Evolutionary conservation across 1,139 yeast genomes (phyloP), one percentile per base, ranked within the genome.

Genomic region (Candida tropicalis): DNA sequence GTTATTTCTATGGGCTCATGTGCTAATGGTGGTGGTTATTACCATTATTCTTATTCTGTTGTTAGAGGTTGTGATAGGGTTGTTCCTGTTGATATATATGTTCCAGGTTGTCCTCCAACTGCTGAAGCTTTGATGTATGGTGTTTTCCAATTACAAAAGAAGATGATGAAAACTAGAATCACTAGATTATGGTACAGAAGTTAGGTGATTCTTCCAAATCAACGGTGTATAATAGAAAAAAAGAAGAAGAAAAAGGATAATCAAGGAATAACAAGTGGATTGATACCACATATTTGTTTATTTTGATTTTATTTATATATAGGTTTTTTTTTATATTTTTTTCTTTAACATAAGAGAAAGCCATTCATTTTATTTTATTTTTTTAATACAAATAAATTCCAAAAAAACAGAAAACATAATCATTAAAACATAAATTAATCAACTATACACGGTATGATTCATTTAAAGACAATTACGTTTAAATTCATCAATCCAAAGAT

Each of bases 1-100:
- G 96, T 88, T 45, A 87, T 88, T 58, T 86, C 95, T 48, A 88
- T 88, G 96, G 96, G 96, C 36, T 85, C 95, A 8, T 88, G 96
- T 70, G 96, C 96, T 51, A 88, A 88, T 63, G 96, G 96, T 49
- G 96, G 96, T 50, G 96, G 96, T 31, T 88, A 88, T 70, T 88
- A 88, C 70, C 96, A 88, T 67, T 88, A 88, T 66, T 85, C 95
- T 13, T 88, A 88, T 68, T 81, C 91, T 26, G 96, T 88, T 25
- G 95, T 88, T 23, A 78, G 96, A 63, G 96, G 96, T 37, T 89
- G 95, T 60, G 96, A 88, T 71, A 75, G 96, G 62, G 75, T 88
- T 48, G 82, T 88, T 35, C 96, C 96, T 10, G 96, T 88, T 29
- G 96, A 88, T 63, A 87, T 88, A 40, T 88, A 87, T 60, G 96